phyloP scores from a whole-genome alignment of 495 filamentous ascomycete genomes.

The Penicillium paxilli region DNA sequence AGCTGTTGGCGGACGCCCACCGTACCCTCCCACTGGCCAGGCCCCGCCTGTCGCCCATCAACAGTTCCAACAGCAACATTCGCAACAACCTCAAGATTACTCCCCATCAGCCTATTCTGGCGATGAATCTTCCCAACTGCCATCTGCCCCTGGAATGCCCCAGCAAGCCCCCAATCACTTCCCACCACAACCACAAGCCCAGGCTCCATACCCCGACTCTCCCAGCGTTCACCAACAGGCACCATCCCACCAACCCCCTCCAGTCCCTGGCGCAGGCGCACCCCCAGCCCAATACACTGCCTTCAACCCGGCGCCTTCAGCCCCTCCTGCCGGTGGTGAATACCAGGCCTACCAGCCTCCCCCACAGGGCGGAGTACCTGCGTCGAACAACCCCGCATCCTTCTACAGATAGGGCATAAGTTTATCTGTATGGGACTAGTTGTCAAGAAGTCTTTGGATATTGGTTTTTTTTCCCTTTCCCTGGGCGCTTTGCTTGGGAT shows the following conservation, averaged over 20 bases:
- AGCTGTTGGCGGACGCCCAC: conserved; percentile 33
- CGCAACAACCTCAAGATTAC: conserved; percentile 47
- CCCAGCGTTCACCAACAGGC: conserved; percentile 46
- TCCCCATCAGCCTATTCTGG: conserved; percentile 59
- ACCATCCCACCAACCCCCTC: conserved; percentile 48
- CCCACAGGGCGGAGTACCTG: conserved; percentile 32
- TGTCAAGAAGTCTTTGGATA: conserved; percentile 2
- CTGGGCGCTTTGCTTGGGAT: conserved; percentile 8
- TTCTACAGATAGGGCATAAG: conserved; percentile 37
- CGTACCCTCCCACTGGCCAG: conserved; percentile 44
- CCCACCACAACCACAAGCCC: conserved; percentile 39
- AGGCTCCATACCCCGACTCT: conserved; percentile 46
- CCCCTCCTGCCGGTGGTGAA: conserved; percentile 32
- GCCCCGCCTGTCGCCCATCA: conserved; percentile 40
- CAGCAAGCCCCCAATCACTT: conserved; percentile 32
- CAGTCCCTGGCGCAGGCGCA: conserved; percentile 40
- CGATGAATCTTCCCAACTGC: conserved; percentile 49
- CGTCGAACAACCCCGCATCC: conserved; percentile 42
- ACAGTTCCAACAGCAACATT: conserved; percentile 40
- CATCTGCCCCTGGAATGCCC: conserved; percentile 26
- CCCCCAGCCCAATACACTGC: conserved; percentile 46
- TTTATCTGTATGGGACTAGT: neutral
- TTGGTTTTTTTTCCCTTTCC: neutral
- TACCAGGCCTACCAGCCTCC: conserved; percentile 57
- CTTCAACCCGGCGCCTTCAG: conserved; percentile 29